A percentile compares a stretch with the other conserved stretches of the same genome.
Conservation (phyloP, 148 eudicot genomes). For the Rhododendron simsii region DNA sequence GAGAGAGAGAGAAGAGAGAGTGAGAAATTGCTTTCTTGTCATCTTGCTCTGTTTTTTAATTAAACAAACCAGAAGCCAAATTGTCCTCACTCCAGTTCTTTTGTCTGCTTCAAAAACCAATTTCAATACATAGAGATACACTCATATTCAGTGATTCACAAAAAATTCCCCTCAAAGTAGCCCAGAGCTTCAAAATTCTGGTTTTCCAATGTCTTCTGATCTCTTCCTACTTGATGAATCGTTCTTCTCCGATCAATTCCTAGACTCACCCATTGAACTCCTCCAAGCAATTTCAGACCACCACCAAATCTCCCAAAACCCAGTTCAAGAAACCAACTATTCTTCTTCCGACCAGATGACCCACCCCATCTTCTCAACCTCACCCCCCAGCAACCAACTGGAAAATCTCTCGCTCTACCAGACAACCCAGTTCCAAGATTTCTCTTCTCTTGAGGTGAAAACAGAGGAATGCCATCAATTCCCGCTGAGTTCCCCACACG, state of each 20-base stretch:
- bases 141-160: too few species aligned
- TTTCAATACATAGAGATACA: not conserved
- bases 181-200: not conserved
- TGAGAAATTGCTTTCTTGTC: conserved; percentile 25
- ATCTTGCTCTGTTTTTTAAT: conserved; percentile 20
- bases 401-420: conserved; percentile 46
- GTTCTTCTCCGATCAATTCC: conserved; percentile 45
- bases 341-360: conserved; percentile 38
- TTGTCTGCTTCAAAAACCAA: conserved; percentile 13
- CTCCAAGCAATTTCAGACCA: conserved; percentile 43
- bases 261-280: conserved; percentile 50
- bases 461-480: conserved; percentile 51
- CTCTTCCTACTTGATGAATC: conserved; percentile 51
- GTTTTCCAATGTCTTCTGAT: conserved; percentile 60
- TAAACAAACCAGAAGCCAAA: conserved; percentile 2
- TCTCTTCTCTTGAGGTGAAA: conserved; percentile 48
- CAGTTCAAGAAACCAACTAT: conserved; percentile 27
- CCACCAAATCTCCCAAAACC: conserved; percentile 18
- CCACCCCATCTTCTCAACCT: conserved; percentile 39
- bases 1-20: not conserved
- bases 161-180: not conserved
- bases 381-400: conserved; percentile 61
- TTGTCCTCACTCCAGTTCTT: conserved; percentile 9
- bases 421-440: conserved; percentile 30
- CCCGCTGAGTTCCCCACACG: conserved; percentile 28